Conservation (phyloP, 306 rosid species). For the Carpinus viminea region DNA sequence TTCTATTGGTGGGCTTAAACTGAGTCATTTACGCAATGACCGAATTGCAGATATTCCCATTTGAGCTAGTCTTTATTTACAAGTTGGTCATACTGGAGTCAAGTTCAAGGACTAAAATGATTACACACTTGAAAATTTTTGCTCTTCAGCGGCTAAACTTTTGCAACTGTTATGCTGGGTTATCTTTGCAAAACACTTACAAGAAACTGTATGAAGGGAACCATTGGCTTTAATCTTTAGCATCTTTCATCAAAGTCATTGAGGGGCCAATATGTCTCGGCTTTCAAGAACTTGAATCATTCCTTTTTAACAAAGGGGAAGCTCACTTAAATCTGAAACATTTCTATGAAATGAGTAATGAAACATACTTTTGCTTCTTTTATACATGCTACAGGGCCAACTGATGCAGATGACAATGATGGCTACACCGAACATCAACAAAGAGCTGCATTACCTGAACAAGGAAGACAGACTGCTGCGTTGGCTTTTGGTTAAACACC, state of each 20-base stretch:
- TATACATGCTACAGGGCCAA: conserved; percentile 55
- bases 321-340: background rate
- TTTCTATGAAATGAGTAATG: background rate
- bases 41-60: no score
- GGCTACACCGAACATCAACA: conserved; percentile 87
- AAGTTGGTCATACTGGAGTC: background rate
- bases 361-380: background rate
- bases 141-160: background rate
- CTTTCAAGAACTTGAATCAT: background rate
- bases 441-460: conserved; percentile 90
- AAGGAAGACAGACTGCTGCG: conserved; percentile 86
- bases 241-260: background rate
- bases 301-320: background rate
- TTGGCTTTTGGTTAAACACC: conserved; percentile 83
- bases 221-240: background rate
- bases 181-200: background rate
- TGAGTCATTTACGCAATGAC: no score
- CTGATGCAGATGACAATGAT: conserved; percentile 95
- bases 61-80: background rate
- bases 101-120: background rate
- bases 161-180: background rate
- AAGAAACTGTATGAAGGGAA: background rate
- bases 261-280: background rate
- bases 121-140: background rate
- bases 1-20: no score